Evolutionary conservation across 2,329 filamentous ascomycete genomes (phyloP).

Genomic region (Trichoderma koningiopsis): DNA sequence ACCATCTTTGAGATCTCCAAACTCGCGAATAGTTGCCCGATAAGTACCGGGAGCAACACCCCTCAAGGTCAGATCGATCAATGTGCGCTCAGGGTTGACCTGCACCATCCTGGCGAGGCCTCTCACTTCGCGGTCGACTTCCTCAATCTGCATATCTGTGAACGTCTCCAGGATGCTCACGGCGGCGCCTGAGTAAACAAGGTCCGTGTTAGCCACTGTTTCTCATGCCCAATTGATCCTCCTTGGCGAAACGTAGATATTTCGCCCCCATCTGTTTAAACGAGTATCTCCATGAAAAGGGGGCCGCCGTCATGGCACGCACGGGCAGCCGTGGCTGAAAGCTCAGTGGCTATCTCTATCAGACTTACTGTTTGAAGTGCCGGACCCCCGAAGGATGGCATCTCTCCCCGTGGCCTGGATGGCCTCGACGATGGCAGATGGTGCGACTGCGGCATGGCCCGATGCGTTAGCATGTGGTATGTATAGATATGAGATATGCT

Average conservation of each 20-base stretch:
- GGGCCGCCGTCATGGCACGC: background rate
- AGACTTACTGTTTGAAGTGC: conserved; percentile 72
- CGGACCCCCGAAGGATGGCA: conserved; percentile 89
- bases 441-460: conserved; percentile 60
- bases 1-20: conserved; percentile 82
- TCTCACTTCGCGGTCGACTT: conserved; percentile 63
- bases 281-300: background rate
- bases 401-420: conserved; percentile 90
- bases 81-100: conserved; percentile 73
- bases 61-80: conserved; percentile 84
- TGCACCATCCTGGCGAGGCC: conserved; percentile 94
- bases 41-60: conserved; percentile 82
- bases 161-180: conserved; percentile 95
- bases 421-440: conserved; percentile 83
- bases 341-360: background rate
- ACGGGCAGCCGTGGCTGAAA: background rate
- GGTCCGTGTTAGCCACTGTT: conserved; percentile 24
- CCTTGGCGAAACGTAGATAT: conserved; percentile 3
- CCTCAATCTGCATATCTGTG: conserved; percentile 56
- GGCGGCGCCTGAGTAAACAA: conserved; percentile 62
- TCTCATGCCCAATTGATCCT: background rate
- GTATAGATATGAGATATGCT: conserved; percentile 5
- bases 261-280: background rate
- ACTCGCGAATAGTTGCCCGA: conserved; percentile 79
- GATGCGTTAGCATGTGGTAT: conserved; percentile 18